Evolutionary conservation across 495 filamentous ascomycete genomes (phyloP), one percentile per base, ranked within the genome.

Genomic region (Jackrogersella multiformis): DNA sequence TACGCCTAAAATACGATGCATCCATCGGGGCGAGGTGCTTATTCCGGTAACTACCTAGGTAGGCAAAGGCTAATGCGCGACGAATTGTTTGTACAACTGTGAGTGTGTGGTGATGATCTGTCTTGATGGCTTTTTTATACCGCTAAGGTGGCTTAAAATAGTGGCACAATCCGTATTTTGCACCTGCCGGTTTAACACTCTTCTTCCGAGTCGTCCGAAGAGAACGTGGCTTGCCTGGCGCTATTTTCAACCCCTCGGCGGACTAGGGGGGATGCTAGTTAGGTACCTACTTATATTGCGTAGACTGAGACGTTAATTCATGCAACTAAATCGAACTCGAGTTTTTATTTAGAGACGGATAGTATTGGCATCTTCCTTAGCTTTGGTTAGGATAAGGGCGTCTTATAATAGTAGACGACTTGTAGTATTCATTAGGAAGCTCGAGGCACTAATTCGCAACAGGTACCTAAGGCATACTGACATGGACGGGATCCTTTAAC

Each of bases 1-100:
- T 23, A 38, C n/a, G 35, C 15, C 1, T n/a, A 42, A 55, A 55
- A 21, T 46, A 34, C 39, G 35, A 58, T 44, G 38, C 20, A 35
- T 62, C 65, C n/a, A n/a, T n/a, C n/a, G n/a, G 65, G 65, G 38
- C 16, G 42, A 46, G 12, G 15, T 58, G 26, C 57, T 68, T 12
- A 38, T 53, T 62, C 18, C 15, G 58, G 65, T 62, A n/a, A n/a
- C n/a, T n/a, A n/a, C n/a, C n/a, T n/a, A 68, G 65, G 65, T 62
- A 42, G 28, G 30, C 8, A n/a, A 53, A 48, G n/a, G 21, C 20
- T 41, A 2, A 59, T 66, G 56, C 63, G 16, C 34, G 44, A 45
- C 13, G 36, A 32, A 34, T 28, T 28, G 20, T 61, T 57, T 35
- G 44, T 32, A 28, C 44, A 13, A 56, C 12, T 21, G 42, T 61